Evolutionary conservation across 2,329 filamentous ascomycete genomes (phyloP).

Genomic region (Cercospora sesami): DNA sequence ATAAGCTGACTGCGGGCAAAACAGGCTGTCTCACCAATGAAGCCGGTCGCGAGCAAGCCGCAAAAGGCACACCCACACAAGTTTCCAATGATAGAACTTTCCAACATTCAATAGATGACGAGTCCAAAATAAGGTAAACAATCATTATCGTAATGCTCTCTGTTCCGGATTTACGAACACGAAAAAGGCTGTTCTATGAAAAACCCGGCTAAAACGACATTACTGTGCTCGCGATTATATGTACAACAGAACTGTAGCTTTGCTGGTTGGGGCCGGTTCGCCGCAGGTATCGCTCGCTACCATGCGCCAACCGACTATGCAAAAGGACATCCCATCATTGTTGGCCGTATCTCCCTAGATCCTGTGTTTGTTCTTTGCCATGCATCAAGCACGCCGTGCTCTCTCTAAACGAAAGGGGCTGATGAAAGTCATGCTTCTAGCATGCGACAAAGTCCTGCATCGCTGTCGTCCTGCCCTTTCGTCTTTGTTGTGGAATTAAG

Average conservation of each 20-base stretch:
- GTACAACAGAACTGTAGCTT: conserved; percentile 14
- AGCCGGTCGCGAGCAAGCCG: background rate
- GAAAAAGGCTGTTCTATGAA: background rate
- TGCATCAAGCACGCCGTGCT: conserved; percentile 11
- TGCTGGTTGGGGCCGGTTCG: background rate
- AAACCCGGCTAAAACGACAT: conserved; percentile 6
- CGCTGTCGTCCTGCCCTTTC: background rate
- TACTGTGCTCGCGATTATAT: conserved; percentile 9
- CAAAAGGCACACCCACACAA: background rate
- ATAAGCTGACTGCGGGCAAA: background rate
- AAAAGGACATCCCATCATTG: conserved; percentile 11
- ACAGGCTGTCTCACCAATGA: background rate
- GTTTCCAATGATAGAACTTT: background rate
- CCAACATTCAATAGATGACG: background rate
- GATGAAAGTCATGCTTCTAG: conserved; percentile 5
- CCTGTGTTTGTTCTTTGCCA: background rate
- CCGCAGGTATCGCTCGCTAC: background rate
- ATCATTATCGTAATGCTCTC: background rate
- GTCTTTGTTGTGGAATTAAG: background rate
- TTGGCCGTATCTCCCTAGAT: conserved; percentile 9
- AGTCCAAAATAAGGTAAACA: background rate
- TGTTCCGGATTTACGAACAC: background rate
- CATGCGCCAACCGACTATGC: background rate
- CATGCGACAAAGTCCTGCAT: background rate
- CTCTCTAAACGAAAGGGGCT: background rate